phyloP scores from a whole-genome alignment of 139 green algal species.

The Asterochloris erici region DNA sequence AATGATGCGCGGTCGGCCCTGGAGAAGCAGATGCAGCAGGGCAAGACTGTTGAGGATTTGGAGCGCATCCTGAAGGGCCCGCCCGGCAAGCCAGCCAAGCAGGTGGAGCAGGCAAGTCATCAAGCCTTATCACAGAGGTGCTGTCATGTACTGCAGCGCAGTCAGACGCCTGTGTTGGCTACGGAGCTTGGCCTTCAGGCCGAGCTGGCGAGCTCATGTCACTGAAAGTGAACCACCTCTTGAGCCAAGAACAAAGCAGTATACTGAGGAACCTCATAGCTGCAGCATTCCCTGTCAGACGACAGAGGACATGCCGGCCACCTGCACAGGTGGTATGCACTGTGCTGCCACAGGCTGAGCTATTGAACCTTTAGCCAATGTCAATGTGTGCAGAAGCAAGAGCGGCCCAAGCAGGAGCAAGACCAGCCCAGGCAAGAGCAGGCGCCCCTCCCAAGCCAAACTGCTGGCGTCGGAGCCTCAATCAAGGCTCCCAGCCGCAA shows the following conservation, averaged over 20 bases:
- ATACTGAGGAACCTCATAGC: too few relatives aligned
- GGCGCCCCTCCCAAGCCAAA: not conserved
- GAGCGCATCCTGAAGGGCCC: constrained; percentile 30
- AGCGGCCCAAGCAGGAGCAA: constrained; percentile 1
- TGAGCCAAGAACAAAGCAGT: too few relatives aligned
- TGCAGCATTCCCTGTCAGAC: too few relatives aligned
- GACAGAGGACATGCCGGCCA: too few relatives aligned
- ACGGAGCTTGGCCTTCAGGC: too few relatives aligned
- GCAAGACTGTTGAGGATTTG: constrained; percentile 44
- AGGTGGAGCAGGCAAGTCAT: constrained; percentile 5
- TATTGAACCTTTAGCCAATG: too few relatives aligned
- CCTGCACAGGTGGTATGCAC: too few relatives aligned
- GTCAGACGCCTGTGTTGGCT: too few relatives aligned
- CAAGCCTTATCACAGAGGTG: not conserved
- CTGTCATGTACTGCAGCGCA: too few relatives aligned
- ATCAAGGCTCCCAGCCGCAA: constrained; percentile 48
- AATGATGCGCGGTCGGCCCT: constrained; percentile 43
- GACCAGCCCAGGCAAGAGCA: not conserved
- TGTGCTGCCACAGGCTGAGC: too few relatives aligned
- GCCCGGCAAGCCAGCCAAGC: not conserved
- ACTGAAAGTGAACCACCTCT: too few relatives aligned
- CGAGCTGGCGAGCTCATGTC: too few relatives aligned
- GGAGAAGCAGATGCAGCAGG: constrained; percentile 44
- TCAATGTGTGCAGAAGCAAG: not conserved
- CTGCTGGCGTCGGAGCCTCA: constrained; percentile 45